Evolutionary conservation across 352 stramenopile species (phyloP).

Genomic region (Pythium sp.): DNA sequence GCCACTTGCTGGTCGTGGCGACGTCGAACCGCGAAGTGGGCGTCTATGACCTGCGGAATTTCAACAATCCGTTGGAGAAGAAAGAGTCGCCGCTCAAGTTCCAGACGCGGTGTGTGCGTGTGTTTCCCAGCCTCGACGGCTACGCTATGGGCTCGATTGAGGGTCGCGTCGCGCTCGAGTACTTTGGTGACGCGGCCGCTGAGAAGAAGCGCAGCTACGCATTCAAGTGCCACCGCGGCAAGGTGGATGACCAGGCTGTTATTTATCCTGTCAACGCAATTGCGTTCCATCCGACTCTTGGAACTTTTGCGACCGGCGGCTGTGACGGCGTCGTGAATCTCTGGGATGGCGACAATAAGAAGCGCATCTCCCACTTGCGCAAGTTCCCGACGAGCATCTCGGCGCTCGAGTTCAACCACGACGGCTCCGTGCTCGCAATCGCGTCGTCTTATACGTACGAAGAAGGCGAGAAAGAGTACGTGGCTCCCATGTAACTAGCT

Average conservation of each 20-base stretch:
- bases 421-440: conserved; percentile 92
- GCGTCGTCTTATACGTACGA: conserved; percentile 97
- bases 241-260: conserved; percentile 73
- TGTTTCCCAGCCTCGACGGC: conserved; percentile 69
- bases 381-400: conserved; percentile 88
- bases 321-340: conserved; percentile 92
- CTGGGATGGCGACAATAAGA: conserved; percentile 96
- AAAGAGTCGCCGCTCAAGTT: conserved; percentile 87
- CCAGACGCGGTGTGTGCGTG: conserved; percentile 88
- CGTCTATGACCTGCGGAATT: conserved; percentile 86
- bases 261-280: conserved; percentile 97
- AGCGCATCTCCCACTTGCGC: conserved; percentile 87
- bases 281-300: conserved; percentile 92
- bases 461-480: conserved; percentile 94
- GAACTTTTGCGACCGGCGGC: conserved; percentile 95
- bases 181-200: conserved; percentile 69
- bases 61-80: conserved; percentile 51
- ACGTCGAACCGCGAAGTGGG: conserved; percentile 54
- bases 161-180: conserved; percentile 96
- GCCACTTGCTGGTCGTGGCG: conserved; percentile 56
- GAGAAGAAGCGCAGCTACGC: conserved; percentile 88
- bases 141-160: conserved; percentile 95
- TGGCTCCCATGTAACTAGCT: conserved; percentile 1
- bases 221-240: conserved; percentile 97
- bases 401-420: conserved; percentile 92